A percentile compares a stretch with the other conserved stretches of the same genome.
Evolutionary conservation across 2,329 filamentous ascomycete genomes (phyloP).

Genomic region (Sporothrix globosa): DNA sequence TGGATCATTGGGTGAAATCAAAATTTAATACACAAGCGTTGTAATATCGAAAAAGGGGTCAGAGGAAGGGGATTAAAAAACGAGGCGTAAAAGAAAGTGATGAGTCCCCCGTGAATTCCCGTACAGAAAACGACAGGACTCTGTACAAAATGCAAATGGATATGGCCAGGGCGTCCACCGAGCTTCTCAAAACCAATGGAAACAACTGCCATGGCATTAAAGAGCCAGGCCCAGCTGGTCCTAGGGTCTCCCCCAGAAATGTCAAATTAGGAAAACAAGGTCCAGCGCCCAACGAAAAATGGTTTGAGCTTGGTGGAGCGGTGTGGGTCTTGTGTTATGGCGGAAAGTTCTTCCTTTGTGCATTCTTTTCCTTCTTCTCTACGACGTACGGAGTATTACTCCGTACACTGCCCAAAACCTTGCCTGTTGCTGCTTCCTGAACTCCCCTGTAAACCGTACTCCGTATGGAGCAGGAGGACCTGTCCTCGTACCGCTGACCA

Average conservation of each 20-base stretch:
- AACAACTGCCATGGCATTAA: conserved; percentile 9
- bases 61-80: neutral
- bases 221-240: neutral
- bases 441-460: neutral
- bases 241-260: conserved; percentile 3
- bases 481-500: neutral
- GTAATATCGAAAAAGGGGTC: neutral
- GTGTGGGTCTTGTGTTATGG: neutral
- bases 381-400: neutral
- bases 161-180: neutral
- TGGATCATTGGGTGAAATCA: conserved; percentile 10
- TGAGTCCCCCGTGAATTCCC: neutral
- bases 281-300: conserved; percentile 20
- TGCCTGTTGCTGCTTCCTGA: neutral
- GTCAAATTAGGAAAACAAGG: conserved; percentile 21
- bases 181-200: neutral
- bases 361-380: neutral
- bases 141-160: neutral
- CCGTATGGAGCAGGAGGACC: neutral
- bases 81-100: neutral
- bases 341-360: neutral
- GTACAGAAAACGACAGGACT: too few species aligned
- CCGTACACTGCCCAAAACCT: too few species aligned
- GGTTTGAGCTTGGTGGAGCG: conserved; percentile 28
- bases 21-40: neutral